Percentiles rank a stretch among this genome's conserved stretches.
Evolutionary conservation across 2,329 filamentous ascomycete species (phyloP).

Genomic region (Colletotrichum echinochloae): DNA sequence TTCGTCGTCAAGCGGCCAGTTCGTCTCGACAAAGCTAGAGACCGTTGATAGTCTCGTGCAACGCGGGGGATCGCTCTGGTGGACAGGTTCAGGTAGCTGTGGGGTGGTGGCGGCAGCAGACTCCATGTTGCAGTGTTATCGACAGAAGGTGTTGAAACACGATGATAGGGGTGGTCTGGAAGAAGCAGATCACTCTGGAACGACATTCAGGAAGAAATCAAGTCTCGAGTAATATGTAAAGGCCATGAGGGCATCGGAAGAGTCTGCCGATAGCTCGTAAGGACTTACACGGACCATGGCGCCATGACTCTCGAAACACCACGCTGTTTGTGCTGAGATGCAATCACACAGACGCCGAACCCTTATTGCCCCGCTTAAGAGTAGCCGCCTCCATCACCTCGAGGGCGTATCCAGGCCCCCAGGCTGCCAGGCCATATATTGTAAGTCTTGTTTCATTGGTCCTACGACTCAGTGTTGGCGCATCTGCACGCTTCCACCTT

Average conservation of each 20-base stretch:
- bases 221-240: not conserved
- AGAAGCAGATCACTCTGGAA: not conserved
- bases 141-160: not conserved
- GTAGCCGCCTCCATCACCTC: not conserved
- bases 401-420: not conserved
- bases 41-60: not conserved
- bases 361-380: constrained; percentile 1
- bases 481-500: constrained; percentile 2
- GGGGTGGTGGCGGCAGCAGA: not conserved
- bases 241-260: not conserved
- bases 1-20: constrained; percentile 9
- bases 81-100: not conserved
- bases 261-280: too few species aligned
- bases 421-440: not conserved
- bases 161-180: not conserved
- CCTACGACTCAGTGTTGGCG: not conserved
- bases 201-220: not conserved
- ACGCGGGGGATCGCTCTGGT: not conserved
- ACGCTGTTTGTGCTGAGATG: not conserved
- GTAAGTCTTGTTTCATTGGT: constrained; percentile 8
- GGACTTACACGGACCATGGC: constrained; percentile 15
- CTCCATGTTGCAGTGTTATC: not conserved
- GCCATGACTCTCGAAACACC: constrained; percentile 17
- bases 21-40: not conserved
- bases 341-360: constrained; percentile 16